Conservation (phyloP, 345 rosid genomes). For the Laguncularia racemosa region DNA sequence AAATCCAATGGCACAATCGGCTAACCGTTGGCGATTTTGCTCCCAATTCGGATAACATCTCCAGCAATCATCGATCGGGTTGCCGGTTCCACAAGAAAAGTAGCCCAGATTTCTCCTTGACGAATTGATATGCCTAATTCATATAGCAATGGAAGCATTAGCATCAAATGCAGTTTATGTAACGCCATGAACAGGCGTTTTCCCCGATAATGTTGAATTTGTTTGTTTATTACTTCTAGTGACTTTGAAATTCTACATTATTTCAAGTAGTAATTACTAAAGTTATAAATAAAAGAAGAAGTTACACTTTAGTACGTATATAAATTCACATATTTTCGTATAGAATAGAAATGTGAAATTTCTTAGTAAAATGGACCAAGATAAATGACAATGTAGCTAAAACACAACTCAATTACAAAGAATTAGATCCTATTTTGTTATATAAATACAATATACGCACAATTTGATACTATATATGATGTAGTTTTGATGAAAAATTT, state of each 20-base stretch:
- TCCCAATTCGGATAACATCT: slow-evolving; percentile 74
- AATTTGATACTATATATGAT: too few relatives aligned
- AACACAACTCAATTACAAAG: background rate
- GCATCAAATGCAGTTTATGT: background rate
- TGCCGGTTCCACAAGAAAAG: slow-evolving; percentile 54
- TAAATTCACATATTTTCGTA: too few relatives aligned
- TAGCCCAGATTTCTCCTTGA: slow-evolving; percentile 64
- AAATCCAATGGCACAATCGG: slow-evolving; percentile 75
- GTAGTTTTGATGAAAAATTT: background rate
- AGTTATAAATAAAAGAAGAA: too few relatives aligned
- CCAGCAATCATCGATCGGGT: slow-evolving; percentile 85
- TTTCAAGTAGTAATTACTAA: too few relatives aligned
- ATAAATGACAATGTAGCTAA: background rate
- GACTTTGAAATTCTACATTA: too few relatives aligned
- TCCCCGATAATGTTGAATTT: too few relatives aligned
- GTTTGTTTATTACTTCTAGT: too few relatives aligned
- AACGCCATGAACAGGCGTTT: too few relatives aligned
- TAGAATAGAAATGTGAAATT: too few relatives aligned
- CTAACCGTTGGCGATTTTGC: slow-evolving; percentile 47
- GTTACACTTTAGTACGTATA: too few relatives aligned
- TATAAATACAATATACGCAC: background rate
- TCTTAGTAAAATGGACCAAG: too few relatives aligned
- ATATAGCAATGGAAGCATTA: background rate
- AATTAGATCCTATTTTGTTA: background rate
- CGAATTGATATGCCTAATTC: slow-evolving; percentile 51